Evolutionary conservation across 805 yeast species (phyloP), one percentile per base, ranked within the genome.

Genomic region (Pichia sporocuriosa): DNA sequence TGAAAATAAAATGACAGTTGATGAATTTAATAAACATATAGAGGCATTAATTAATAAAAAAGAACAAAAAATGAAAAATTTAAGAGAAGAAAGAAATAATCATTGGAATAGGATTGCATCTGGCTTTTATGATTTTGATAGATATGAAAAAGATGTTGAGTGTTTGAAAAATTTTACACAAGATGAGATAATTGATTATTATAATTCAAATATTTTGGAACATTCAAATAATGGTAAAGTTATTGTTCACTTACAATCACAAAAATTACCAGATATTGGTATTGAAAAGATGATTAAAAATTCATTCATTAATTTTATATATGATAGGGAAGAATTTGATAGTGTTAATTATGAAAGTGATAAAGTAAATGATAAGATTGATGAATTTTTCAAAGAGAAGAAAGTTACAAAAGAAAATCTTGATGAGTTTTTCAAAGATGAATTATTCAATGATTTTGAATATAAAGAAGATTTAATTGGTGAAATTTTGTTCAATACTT

Each of bases 41-140:
- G 72, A 71, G 39, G 83, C 95, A 1, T 70, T 89, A 45, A 65
- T 79, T 40, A 71, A 73, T 43, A 75, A 76, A 58, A 78, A 85
- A 51, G 62, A 75, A 32, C 84, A 84, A 54, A 84, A 83, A 52
- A 69, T 75, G 53, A 86, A 85, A 63, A 88, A 87, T 52, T 68
- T 89, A 62, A 65, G 68, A 41, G 96, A 90, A 57, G 97, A 93
- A 62, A 70, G 76, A 37, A 56, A 65, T 9, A 67, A 80, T 52
- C 81, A 75, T 59, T 79, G 87, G 75, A 68, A 72, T 40, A 70
- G 77, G 12, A 82, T 93, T 43, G 74, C 76, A 24, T 70, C 77
- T 43, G 96, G 96, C 6, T 83, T 68, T 61, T 89, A 83, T 56
- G 86, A 90, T 57, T 90, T 87, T 62, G 62, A 68, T 28, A 69